Evolutionary conservation across 495 filamentous ascomycete genomes (phyloP).

Genomic region (Cairneyella variabilis): DNA sequence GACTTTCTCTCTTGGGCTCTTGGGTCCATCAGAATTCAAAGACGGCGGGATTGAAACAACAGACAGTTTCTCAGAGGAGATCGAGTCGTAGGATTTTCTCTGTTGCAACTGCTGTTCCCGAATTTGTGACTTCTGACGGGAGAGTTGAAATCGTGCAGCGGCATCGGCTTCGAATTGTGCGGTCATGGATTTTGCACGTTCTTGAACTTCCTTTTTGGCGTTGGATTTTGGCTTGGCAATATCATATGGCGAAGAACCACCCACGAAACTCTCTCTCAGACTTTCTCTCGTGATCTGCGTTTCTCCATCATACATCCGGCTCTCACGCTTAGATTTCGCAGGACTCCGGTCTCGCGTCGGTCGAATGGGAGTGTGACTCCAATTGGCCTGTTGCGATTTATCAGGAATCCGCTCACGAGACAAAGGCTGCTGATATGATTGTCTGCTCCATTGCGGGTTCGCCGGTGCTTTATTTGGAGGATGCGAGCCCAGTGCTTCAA

Average conservation of each 20-base stretch:
- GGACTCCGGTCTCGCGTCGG: neutral
- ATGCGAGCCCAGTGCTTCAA: neutral
- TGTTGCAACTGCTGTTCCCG: neutral
- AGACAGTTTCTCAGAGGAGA: no score
- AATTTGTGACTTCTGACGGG: neutral
- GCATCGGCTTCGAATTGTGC: conserved; percentile 18
- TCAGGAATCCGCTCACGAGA: neutral
- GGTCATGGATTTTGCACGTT: conserved; percentile 20
- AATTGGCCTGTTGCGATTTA: neutral
- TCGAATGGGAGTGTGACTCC: no score
- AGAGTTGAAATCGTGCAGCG: neutral
- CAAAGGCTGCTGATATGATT: neutral
- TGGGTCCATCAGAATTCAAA: no score
- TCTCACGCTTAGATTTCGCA: neutral
- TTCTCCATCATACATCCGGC: conserved; percentile 7
- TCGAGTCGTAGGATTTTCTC: conserved; percentile 6
- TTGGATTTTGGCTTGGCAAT: conserved; percentile 1
- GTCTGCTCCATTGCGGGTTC: neutral
- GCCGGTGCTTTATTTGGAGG: neutral
- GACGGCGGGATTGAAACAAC: no score
- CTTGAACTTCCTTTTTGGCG: neutral
- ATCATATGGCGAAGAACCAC: conserved; percentile 15
- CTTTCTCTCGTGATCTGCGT: conserved; percentile 7
- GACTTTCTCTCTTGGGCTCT: no score
- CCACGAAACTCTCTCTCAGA: conserved; percentile 1